Evolutionary conservation across 2,329 filamentous ascomycete genomes (phyloP), one percentile per base, ranked within the genome.

Genomic region (Talaromyces sp.): DNA sequence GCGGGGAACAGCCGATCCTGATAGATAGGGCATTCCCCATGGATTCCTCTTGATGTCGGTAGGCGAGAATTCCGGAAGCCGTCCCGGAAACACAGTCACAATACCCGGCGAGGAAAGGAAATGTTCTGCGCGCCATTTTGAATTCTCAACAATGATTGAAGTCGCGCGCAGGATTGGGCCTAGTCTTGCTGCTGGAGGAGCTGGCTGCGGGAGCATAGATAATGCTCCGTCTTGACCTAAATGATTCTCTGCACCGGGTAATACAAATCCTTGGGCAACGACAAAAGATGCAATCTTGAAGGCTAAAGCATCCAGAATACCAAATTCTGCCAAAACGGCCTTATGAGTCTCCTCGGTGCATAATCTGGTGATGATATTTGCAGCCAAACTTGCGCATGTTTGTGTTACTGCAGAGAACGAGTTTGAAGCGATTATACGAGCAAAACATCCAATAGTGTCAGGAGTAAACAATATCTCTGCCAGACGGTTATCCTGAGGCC

Each of bases 261-360:
- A 76, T n/a, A 91, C 88, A 67, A 88, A 84, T 10, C 89, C 90
- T 67, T 88, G 83, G 6, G 85, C 82, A 2, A 90, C 87, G 48
- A 90, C 86, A 72, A 91, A 90, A 64, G 84, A 88, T 61, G 87
- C 91, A 65, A 98, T 79, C 69, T 88, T 88, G 5, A 87, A 84
- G 31, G 92, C 90, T 33, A 98, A 83, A 13, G 89, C 86, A 77
- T 97, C 92, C 39, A 98, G 81, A 31, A 96, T 83, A 6, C 91
- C 91, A 11, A 83, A 83, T 43, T 88, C 88, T 11, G 91, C 86
- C 63, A 98, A 79, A n/a, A 85, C 80, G 67, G 86, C 85, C 76
- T 91, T 91, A 67, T 95, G 88, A 11, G 79, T 79, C 66, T 93
- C 88, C 67, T 90, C 86, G 19, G 82, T 83, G 72, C 92, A 95